Evolutionary conservation across 805 yeast species (phyloP), one percentile per base, ranked within the genome.

Genomic region (Metschnikowia proteae): DNA sequence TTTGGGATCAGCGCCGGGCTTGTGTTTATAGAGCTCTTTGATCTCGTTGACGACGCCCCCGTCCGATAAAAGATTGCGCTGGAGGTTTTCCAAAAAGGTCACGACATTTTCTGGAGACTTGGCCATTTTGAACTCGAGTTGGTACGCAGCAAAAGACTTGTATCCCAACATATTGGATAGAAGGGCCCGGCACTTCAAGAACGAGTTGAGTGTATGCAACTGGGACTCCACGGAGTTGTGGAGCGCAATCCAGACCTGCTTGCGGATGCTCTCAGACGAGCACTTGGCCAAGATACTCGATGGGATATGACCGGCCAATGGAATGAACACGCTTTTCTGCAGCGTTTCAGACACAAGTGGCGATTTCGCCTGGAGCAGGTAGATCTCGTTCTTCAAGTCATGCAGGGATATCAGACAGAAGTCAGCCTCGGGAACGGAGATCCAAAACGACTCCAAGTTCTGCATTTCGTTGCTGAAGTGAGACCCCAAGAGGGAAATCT

Each of bases 111-210:
- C 81, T 0, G 97, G 95, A 7, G 68, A 76, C 52, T 82, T 82
- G 6, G 96, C 96, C 96, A 94, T 88, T 64, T 94, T 94, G 52
- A 89, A 96, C 51, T 81, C 82, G 31, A 94, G 69, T 61, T 88
- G 95, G 61, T 94, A 91, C 35, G 85, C 84, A 0, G 92, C 81
- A 66, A 73, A 94, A 32, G 86, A 82, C 23, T 68, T 57, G 60
- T 80, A 80, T 0, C 95, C 92, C 70, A 92, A 73, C 67, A 88
- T 72, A 40, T 74, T 73, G 0, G 98, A 90, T 32, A 94, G 67
- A 1, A 80, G 69, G 3, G 86, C 86, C 48, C 99, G 73, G 52
- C 81, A 77, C 46, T 76, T 75, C 31, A 92, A 63, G 54, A 94
- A 71, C 30, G 71, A 70, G 41, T 80, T 81, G 46, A 94, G 68